These are phyloP conservation scores for Chaetomiaceae sp. DNA, from an alignment of 2,329 filamentous ascomycete species.

Conservation along the genomic window DNA sequence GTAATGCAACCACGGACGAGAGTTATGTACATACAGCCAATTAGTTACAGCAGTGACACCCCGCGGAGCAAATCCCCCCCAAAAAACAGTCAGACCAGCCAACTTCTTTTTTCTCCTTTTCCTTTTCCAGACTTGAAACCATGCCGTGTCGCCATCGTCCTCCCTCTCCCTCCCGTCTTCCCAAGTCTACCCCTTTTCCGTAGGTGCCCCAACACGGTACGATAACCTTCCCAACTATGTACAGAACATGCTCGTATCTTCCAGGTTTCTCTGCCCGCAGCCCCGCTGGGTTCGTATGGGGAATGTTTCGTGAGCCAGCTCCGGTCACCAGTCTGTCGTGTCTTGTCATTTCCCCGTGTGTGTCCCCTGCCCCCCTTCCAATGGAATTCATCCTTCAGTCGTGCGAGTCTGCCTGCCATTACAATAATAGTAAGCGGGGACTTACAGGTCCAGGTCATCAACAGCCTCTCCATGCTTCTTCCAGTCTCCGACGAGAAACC, in stretches of 20 bases:
- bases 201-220: neutral
- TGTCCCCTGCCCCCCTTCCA: neutral
- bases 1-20: no score
- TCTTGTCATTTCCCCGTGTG: neutral
- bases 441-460: neutral
- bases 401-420: neutral
- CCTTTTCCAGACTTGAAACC: conserved; percentile 3
- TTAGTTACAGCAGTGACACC: neutral
- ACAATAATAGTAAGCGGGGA: no score
- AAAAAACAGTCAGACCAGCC: conserved; percentile 14
- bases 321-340: no score
- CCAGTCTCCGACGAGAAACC: no score
- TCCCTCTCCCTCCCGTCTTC: conserved; percentile 11
- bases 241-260: conserved; percentile 16
- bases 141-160: conserved; percentile 17
- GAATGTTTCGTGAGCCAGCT: no score
- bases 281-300: no score
- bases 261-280: neutral
- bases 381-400: neutral
- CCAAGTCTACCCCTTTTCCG: conserved; percentile 6
- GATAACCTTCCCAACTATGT: no score
- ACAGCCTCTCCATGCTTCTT: no score
- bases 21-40: conserved; percentile 3
- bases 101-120: conserved; percentile 4
- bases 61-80: no score